Conservation (phyloP, 176 grass and related monocot species). For the Oryza meridionalis region DNA sequence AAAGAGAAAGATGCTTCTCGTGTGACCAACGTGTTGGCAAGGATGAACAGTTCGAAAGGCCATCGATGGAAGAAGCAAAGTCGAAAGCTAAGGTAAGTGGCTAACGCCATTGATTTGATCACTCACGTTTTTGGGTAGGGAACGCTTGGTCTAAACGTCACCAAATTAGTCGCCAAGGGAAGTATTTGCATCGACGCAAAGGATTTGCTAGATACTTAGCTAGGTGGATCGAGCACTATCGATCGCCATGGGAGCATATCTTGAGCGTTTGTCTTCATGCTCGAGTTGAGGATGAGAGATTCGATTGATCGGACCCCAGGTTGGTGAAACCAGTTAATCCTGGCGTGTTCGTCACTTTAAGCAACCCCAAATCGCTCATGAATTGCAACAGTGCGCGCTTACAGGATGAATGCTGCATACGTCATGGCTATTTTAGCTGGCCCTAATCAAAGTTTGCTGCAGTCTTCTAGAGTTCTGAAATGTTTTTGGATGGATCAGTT, state of each 20-base stretch:
- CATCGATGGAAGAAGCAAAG: neutral
- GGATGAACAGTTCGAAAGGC: neutral
- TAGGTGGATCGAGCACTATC: conserved; percentile 5
- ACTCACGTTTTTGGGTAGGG: neutral
- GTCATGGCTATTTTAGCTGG: neutral
- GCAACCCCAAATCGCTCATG: neutral
- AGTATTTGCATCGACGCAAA: conserved; percentile 37
- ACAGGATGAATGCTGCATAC: neutral
- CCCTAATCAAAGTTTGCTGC: neutral
- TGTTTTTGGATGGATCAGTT: neutral
- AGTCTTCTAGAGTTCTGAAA: neutral
- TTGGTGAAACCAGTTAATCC: conserved; percentile 26
- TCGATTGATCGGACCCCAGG: neutral
- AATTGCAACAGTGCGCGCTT: neutral
- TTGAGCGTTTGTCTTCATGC: neutral
- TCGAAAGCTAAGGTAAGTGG: neutral
- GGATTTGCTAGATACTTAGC: conserved; percentile 28
- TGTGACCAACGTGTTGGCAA: neutral
- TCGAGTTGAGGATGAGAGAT: neutral
- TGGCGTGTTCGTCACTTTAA: conserved; percentile 38
- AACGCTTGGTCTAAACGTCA: conserved; percentile 29
- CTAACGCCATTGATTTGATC: neutral
- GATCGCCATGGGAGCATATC: neutral
- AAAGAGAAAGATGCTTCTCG: neutral
- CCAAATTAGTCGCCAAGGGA: neutral